phyloP scores from a whole-genome alignment of 2,329 filamentous ascomycete species.

The Knoxdaviesia proteae region DNA sequence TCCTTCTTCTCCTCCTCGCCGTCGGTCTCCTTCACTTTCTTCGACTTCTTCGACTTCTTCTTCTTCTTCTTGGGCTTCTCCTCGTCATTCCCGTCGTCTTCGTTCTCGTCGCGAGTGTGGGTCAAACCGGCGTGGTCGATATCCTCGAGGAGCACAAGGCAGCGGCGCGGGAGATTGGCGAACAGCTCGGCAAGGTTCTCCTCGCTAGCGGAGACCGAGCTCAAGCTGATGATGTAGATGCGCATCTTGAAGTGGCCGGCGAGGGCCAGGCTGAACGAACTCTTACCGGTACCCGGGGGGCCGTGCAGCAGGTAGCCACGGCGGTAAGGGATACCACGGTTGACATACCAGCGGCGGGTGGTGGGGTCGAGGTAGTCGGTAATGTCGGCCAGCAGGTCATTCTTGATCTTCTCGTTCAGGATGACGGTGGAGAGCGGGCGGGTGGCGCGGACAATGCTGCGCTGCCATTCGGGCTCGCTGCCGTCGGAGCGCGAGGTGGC shows the following conservation, averaged over 20 bases:
- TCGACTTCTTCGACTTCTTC: slow-evolving; percentile 5
- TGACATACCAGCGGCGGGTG: slow-evolving; percentile 59
- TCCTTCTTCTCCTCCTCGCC: slow-evolving; percentile 11
- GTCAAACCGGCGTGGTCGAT: slow-evolving; percentile 55
- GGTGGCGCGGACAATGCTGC: slow-evolving; percentile 37
- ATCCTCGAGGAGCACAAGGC: slow-evolving; percentile 56
- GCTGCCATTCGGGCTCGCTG: slow-evolving; percentile 32
- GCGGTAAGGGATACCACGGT: slow-evolving; percentile 68
- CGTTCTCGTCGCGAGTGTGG: slow-evolving; percentile 25
- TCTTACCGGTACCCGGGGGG: slow-evolving; percentile 64
- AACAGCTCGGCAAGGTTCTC: slow-evolving; percentile 45
- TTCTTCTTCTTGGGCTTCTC: slow-evolving; percentile 6
- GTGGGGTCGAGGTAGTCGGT: slow-evolving; percentile 40
- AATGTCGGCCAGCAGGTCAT: slow-evolving; percentile 36
- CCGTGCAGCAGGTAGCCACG: slow-evolving; percentile 68
- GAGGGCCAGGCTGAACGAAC: slow-evolving; percentile 47
- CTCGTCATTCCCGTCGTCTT: slow-evolving; percentile 4
- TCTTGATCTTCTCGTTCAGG: slow-evolving; percentile 37
- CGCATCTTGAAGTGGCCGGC: slow-evolving; percentile 49
- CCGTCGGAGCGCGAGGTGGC: slow-evolving; percentile 19
- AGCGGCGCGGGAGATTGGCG: slow-evolving; percentile 43
- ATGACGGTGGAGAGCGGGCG: slow-evolving; percentile 46
- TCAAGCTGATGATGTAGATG: slow-evolving; percentile 53
- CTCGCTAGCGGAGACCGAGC: slow-evolving; percentile 39
- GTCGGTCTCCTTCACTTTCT: slow-evolving; percentile 10